Percentiles rank a stretch among this genome's conserved stretches.
phyloP scores from a whole-genome alignment of 2,329 filamentous ascomycete genomes.

The Lecanoromycetidae sp. region DNA sequence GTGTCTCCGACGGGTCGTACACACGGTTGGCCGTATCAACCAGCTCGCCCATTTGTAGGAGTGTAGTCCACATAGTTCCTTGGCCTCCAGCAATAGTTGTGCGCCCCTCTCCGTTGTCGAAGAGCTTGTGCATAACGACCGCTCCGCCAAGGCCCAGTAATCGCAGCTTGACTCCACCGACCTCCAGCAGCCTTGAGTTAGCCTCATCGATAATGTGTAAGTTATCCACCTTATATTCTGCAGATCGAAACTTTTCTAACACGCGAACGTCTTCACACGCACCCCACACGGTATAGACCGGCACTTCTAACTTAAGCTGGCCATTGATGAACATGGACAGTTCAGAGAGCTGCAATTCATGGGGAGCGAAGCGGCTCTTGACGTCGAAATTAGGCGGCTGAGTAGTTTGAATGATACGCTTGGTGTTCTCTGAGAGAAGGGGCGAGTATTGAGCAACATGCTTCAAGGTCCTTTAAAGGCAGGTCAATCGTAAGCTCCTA shows the following conservation, averaged over 20 bases:
- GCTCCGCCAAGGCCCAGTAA: constrained; percentile 87
- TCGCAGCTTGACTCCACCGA: constrained; percentile 91
- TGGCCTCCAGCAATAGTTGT: constrained; percentile 97
- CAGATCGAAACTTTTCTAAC: constrained; percentile 90
- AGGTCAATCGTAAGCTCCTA: constrained; percentile 16
- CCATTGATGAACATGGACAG: constrained; percentile 79
- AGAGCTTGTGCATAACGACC: constrained; percentile 99
- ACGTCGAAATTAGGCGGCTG: constrained; percentile 55
- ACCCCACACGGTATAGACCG: constrained; percentile 98
- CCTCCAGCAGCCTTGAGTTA: constrained; percentile 84
- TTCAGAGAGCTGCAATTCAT: constrained; percentile 83
- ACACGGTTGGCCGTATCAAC: constrained; percentile 97
- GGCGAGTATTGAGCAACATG: constrained; percentile 98
- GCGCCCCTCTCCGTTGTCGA: constrained; percentile 94
- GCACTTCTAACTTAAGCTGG: constrained; percentile 81
- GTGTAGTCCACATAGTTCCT: constrained; percentile 98
- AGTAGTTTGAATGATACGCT: constrained; percentile 53
- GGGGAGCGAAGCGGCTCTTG: constrained; percentile 70
- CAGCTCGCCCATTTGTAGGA: constrained; percentile 94
- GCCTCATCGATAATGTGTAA: constrained; percentile 98
- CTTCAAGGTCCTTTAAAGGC: constrained; percentile 65
- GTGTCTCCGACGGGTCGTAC: constrained; percentile 94
- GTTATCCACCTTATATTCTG: constrained; percentile 95
- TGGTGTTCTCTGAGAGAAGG: constrained; percentile 66
- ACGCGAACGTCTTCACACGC: constrained; percentile 97